phyloP scores from a whole-genome alignment of 108 stramenopile genomes.

The Epithemia pelagica region DNA sequence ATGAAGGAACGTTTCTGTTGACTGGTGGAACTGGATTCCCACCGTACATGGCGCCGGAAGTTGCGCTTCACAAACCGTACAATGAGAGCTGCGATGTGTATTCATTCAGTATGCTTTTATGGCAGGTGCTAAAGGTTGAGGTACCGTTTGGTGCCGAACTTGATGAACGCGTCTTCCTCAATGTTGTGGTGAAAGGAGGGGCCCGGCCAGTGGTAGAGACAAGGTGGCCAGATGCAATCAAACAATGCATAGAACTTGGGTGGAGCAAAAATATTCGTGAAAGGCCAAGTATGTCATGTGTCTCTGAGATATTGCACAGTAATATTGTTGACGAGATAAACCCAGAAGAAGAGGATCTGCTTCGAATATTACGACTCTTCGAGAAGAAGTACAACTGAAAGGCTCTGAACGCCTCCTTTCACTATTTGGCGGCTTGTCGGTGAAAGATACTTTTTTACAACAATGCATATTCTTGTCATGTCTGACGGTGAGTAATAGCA shows the following conservation, averaged over 20 bases:
- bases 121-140: conserved; percentile 56
- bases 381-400: no score
- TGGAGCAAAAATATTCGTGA: conserved; percentile 12
- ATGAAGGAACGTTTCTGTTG: conserved; percentile 24
- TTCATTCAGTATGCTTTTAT: conserved; percentile 68
- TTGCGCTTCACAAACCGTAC: conserved; percentile 59
- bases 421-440: no score
- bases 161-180: conserved; percentile 14
- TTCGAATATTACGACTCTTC: no score
- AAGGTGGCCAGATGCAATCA: conserved; percentile 44
- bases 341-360: no score
- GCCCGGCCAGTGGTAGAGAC: conserved; percentile 52
- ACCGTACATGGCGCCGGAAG: conserved; percentile 45
- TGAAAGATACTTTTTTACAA: no score
- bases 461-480: no score
- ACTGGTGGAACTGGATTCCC: conserved; percentile 40
- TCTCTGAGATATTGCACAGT: not conserved
- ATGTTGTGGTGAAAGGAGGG: conserved; percentile 47
- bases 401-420: no score
- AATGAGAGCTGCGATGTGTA: conserved; percentile 78
- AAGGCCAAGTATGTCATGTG: not conserved
- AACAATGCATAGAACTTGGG: not conserved
- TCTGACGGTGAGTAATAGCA: no score
- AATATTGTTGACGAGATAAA: not conserved
- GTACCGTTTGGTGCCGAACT: conserved; percentile 37